Base-by-base conservation (phyloP, 345 rosid species). In the Eucalyptus tenuipes region DNA sequence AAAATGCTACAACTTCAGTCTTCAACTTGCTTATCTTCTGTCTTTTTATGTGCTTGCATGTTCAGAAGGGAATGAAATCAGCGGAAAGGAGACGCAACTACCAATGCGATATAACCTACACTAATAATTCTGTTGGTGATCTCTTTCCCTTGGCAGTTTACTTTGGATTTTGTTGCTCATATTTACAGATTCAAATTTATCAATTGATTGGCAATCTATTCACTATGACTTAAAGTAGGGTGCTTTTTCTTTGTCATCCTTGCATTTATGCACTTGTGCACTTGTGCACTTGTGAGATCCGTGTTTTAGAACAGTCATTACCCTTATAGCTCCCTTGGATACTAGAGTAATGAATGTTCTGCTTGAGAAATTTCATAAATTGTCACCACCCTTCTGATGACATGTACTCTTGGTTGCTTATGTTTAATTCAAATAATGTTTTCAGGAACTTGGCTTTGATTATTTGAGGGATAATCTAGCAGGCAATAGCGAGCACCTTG, bases 391-490 rank as follows among this genome's bases (percentile, higher is more conserved):
- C 47, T 75, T 75, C 1, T 85, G 24, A 49, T 7, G 61, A 24
- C 57, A 13, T 84, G 16, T 40, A 44, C 86, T 64, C 71, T 49
- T 53, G 52, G n/a, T 86, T 85, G 80, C 64, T 64, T n/a, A 45
- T 68, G 87, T 17, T 84, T 90, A 16, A 64, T 89, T 33, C 85
- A 90, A 37, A 68, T 86, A 75, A 90, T 92, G 82, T 89, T 50
- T 57, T 89, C 92, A 97, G 99, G 99, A 97, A 91, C 99, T 97
- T 93, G 99, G 99, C 90, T 97, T 97, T 94, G 99, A 97, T 95
- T 97, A 97, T 94, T 93, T 97, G 82, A 97, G 99, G 49, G 99
- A 97, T 90, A 97, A 97, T 92, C 99, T 97, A 90, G 95, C 99
- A 86, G 93, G 94, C 89, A 96, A 92, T 64, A 90, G 93, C 87